A percentile compares a stretch with the other conserved stretches of the same genome.
These are phyloP conservation scores for Phytophthora pinifolia DNA, from an alignment of 352 stramenopile species.

Conservation along the genomic window DNA sequence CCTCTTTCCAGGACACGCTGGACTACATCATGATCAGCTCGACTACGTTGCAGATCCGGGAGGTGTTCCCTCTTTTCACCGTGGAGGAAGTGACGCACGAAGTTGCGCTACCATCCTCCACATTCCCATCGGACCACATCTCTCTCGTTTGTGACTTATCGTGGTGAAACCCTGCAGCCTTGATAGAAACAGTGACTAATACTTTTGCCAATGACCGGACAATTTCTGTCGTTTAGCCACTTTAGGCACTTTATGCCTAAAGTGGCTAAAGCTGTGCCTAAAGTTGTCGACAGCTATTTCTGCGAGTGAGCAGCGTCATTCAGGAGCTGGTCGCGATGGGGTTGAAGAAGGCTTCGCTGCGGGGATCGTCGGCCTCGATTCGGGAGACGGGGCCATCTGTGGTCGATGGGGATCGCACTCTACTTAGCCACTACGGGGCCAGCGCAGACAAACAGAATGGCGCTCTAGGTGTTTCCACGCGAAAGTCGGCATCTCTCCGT, in stretches of 20 bases:
- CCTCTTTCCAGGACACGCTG: constrained; percentile 61
- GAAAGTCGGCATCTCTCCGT: constrained; percentile 24
- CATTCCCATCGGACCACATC: constrained; percentile 78
- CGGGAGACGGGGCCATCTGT: constrained; percentile 13
- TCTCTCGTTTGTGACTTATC: constrained; percentile 71
- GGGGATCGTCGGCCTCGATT: constrained; percentile 18
- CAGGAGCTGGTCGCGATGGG: constrained; percentile 9
- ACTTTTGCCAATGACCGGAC: not conserved
- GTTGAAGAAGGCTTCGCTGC: constrained; percentile 27
- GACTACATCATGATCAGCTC: constrained; percentile 70
- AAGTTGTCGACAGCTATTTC: constrained; percentile 22
- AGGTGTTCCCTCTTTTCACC: constrained; percentile 67
- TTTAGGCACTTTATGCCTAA: not conserved
- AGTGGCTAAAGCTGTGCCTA: no score
- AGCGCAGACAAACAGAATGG: not conserved
- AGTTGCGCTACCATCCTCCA: constrained; percentile 64
- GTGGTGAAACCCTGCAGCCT: constrained; percentile 27
- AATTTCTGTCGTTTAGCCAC: not conserved
- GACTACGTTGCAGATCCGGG: constrained; percentile 36
- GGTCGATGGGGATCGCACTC: constrained; percentile 26
- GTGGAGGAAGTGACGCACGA: constrained; percentile 59
- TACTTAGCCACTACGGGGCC: constrained; percentile 25
- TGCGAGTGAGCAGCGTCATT: constrained; percentile 8
- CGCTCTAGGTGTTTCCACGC: not conserved
- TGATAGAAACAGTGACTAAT: not conserved